These are phyloP conservation scores for Galerina sulciceps DNA, from an alignment of 768 basidiomycete genomes.

Conservation along the genomic window DNA sequence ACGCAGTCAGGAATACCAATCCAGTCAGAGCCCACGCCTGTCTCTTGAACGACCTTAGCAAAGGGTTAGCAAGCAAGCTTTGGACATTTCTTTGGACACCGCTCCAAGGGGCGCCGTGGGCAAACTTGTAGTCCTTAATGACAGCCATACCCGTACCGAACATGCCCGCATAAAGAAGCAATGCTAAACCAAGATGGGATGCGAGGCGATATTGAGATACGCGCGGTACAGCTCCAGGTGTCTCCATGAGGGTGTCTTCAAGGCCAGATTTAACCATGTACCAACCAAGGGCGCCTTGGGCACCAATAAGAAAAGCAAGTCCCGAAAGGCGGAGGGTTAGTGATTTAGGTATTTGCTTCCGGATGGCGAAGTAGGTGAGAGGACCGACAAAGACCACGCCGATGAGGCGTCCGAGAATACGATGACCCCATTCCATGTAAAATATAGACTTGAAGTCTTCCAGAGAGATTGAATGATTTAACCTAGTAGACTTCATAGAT, in stretches of 20 bases:
- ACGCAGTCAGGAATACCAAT: constrained; percentile 87
- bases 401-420: constrained; percentile 87
- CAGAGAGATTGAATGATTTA: constrained; percentile 87
- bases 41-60: constrained; percentile 60
- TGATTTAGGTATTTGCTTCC: constrained; percentile 67
- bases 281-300: constrained; percentile 94
- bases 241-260: constrained; percentile 78
- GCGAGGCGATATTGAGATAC: constrained; percentile 97
- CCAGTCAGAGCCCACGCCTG: constrained; percentile 67
- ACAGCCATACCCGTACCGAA: constrained; percentile 76
- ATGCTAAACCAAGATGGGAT: constrained; percentile 90
- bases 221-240: constrained; percentile 85
- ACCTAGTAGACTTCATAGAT: constrained; percentile 42
- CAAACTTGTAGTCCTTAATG: constrained; percentile 81
- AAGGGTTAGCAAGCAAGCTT: constrained; percentile 55
- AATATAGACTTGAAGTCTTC: constrained; percentile 96
- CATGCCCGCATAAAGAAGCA: constrained; percentile 94
- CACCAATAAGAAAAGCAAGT: constrained; percentile 83
- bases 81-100: constrained; percentile 50
- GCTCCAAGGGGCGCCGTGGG: constrained; percentile 59
- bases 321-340: constrained; percentile 69
- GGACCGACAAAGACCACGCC: constrained; percentile 86
- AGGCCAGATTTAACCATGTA: constrained; percentile 99
- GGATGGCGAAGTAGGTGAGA: constrained; percentile 76
- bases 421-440: constrained; percentile 98